These are phyloP conservation scores for Chrysoporthe deuterocubensis DNA, from an alignment of 2,329 filamentous ascomycete genomes.

Conservation along the genomic window DNA sequence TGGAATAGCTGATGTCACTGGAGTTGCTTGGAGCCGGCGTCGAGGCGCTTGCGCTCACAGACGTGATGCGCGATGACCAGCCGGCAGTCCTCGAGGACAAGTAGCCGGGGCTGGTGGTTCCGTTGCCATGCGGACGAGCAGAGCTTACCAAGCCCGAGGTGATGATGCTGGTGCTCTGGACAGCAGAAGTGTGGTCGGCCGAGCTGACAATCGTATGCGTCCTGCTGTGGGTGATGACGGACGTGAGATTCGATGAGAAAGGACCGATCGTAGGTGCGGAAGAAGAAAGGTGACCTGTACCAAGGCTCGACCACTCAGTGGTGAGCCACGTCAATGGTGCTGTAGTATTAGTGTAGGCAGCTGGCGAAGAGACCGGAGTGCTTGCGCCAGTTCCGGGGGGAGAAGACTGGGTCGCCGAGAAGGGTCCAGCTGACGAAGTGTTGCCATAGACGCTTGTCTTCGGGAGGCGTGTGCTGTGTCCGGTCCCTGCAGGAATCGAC, in stretches of 20 bases:
- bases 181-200: neutral
- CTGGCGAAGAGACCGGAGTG: neutral
- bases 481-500: neutral
- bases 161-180: slow-evolving; percentile 1
- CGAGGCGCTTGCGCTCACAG: neutral
- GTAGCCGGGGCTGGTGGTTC: neutral
- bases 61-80: slow-evolving; percentile 6
- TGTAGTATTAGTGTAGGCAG: slow-evolving; percentile 17
- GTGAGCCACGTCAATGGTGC: slow-evolving; percentile 25
- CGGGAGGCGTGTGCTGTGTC: neutral
- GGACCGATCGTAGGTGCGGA: neutral
- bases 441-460: neutral
- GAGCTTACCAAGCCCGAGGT: slow-evolving; percentile 2
- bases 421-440: neutral
- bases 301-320: slow-evolving; percentile 19
- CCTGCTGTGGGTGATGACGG: neutral
- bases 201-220: slow-evolving; percentile 3
- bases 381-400: neutral
- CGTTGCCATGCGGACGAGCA: slow-evolving; percentile 4
- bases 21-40: neutral
- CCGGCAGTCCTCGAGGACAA: neutral
- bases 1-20: neutral
- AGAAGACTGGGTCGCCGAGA: neutral
- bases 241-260: neutral
- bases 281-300: slow-evolving; percentile 7